Percentiles rank a stretch among this genome's conserved stretches.
These are phyloP conservation scores for Trichoderma atrobrunneum DNA, from an alignment of 2,329 filamentous ascomycete genomes.

Conservation along the genomic window DNA sequence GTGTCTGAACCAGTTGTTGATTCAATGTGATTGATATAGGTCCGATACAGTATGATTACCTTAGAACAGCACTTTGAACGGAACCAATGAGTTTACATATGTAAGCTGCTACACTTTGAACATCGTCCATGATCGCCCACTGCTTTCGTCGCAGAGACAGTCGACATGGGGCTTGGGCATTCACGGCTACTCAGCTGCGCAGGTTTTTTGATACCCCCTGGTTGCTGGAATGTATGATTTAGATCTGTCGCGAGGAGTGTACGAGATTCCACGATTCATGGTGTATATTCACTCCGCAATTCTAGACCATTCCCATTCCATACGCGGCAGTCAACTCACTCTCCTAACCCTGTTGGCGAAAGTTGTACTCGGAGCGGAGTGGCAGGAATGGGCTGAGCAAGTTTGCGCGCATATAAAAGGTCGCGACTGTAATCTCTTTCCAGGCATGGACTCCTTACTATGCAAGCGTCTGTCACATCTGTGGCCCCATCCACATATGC, in stretches of 20 bases:
- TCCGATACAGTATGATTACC: neutral
- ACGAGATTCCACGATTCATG: neutral
- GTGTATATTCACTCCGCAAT: neutral
- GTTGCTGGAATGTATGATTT: neutral
- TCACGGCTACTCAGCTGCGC: neutral
- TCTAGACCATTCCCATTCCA: neutral
- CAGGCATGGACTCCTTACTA: neutral
- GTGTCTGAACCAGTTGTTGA: neutral
- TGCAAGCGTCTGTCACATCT: neutral
- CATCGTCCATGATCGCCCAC: neutral
- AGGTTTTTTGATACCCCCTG: neutral
- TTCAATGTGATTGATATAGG: neutral
- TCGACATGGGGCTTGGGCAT: neutral
- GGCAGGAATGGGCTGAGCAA: neutral
- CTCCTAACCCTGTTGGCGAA: neutral
- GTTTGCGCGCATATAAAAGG: neutral
- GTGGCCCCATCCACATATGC: neutral
- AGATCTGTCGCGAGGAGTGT: neutral
- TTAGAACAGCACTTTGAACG: neutral
- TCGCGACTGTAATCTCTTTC: neutral
- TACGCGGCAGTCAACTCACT: neutral
- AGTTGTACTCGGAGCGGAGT: neutral
- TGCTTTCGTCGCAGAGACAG: neutral
- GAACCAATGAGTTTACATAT: neutral
- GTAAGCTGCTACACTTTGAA: neutral